Percentiles rank a stretch among this genome's conserved stretches.
These are phyloP conservation scores for Termitomyces sp. DNA, from an alignment of 1,284 basidiomycete species.

Conservation along the genomic window DNA sequence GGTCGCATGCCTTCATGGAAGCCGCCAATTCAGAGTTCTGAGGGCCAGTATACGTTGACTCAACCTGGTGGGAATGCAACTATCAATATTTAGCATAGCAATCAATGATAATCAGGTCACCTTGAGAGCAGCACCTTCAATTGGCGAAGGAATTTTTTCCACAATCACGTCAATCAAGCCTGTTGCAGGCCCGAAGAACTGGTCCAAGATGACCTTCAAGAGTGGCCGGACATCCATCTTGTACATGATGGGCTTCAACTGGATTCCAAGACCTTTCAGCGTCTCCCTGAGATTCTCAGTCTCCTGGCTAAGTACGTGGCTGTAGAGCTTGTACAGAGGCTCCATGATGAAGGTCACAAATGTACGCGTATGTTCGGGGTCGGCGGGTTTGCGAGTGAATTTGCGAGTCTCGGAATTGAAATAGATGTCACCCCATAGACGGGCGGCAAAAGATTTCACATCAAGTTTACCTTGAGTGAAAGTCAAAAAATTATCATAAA, in stretches of 20 bases:
- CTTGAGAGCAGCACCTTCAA: constrained; percentile 68
- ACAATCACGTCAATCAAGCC: constrained; percentile 93
- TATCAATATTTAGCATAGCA: background rate
- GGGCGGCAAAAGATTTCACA: constrained; percentile 67
- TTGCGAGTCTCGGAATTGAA: constrained; percentile 82
- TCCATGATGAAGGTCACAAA: constrained; percentile 98
- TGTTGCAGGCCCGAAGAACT: constrained; percentile 90
- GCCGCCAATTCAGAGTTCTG: constrained; percentile 74
- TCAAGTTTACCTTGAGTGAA: constrained; percentile 39
- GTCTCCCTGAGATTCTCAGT: constrained; percentile 80
- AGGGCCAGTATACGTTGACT: constrained; percentile 82
- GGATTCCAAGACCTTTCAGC: constrained; percentile 77
- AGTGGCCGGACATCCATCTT: constrained; percentile 98
- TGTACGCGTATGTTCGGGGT: constrained; percentile 78
- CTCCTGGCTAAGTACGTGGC: constrained; percentile 90
- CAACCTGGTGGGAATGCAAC: constrained; percentile 42
- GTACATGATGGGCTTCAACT: constrained; percentile 89
- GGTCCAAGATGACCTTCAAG: constrained; percentile 88
- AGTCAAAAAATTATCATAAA: background rate
- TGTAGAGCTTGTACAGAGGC: constrained; percentile 97
- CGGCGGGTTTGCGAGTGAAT: constrained; percentile 81
- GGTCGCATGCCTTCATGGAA: constrained; percentile 79
- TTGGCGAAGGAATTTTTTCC: constrained; percentile 84
- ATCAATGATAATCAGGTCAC: constrained; percentile 31
- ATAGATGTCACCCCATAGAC: constrained; percentile 99